A percentile compares a stretch with the other conserved stretches of the same genome.
phyloP scores from a whole-genome alignment of 768 basidiomycete species.

The Obba rivulosa region DNA sequence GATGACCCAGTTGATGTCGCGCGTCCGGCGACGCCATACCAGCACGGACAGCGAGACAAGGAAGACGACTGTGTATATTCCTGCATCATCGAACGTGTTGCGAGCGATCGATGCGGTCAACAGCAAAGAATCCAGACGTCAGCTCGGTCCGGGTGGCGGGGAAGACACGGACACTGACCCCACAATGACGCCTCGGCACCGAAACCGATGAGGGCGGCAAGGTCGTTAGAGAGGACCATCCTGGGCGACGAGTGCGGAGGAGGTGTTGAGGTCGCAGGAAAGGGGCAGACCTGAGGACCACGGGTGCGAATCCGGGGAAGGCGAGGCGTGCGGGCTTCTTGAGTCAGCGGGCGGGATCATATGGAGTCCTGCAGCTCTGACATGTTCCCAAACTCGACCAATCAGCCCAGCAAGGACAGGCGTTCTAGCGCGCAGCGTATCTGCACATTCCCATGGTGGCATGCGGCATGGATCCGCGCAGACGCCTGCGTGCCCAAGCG shows the following conservation, averaged over 20 bases:
- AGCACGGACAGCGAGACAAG: conserved; percentile 23
- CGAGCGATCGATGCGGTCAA: background rate
- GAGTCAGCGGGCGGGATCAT: too few species aligned
- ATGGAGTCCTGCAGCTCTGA: too few species aligned
- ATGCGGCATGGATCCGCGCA: too few species aligned
- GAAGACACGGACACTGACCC: conserved; percentile 18
- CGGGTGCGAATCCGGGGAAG: too few species aligned
- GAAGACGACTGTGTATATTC: conserved; percentile 23
- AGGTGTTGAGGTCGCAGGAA: background rate
- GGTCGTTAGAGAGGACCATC: conserved; percentile 24
- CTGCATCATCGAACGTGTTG: conserved; percentile 1
- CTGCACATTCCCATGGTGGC: too few species aligned
- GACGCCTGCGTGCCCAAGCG: too few species aligned
- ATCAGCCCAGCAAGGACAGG: too few species aligned
- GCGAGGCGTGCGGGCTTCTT: too few species aligned
- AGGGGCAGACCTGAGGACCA: background rate
- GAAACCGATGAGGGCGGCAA: conserved; percentile 33
- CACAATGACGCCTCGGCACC: conserved; percentile 31
- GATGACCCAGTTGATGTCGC: conserved; percentile 20
- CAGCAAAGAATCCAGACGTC: too few species aligned
- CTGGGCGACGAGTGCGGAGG: background rate
- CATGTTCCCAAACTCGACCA: too few species aligned
- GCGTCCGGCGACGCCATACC: conserved; percentile 5
- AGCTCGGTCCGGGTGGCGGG: too few species aligned
- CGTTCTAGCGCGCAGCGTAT: too few species aligned